These are phyloP conservation scores for Candida montana DNA, from an alignment of 805 yeast species.

Conservation along the genomic window DNA sequence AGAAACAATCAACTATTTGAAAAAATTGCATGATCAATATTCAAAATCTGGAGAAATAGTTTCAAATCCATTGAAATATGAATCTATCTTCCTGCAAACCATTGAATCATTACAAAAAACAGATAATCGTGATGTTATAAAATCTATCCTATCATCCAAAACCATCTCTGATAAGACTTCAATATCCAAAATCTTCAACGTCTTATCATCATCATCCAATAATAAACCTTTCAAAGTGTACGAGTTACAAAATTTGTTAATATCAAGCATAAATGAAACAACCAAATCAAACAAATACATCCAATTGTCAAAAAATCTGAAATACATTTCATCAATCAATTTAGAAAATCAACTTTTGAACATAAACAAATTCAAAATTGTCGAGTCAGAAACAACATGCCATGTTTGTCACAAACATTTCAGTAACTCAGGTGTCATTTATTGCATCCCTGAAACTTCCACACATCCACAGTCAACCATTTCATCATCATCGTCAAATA, in stretches of 20 bases:
- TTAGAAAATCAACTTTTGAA: neutral
- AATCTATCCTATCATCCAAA: neutral
- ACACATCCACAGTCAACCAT: too few relatives aligned
- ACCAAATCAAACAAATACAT: neutral
- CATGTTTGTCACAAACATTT: constrained; percentile 51
- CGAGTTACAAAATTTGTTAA: constrained; percentile 17
- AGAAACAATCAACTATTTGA: constrained; percentile 59
- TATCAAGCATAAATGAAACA: constrained; percentile 1
- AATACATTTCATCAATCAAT: neutral
- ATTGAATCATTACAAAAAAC: constrained; percentile 9
- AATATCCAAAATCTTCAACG: constrained; percentile 8
- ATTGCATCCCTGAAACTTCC: constrained; percentile 35
- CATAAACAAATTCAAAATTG: neutral
- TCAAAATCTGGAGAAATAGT: constrained; percentile 18
- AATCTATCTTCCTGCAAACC: neutral
- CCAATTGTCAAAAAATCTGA: constrained; percentile 4
- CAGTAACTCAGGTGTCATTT: constrained; percentile 47
- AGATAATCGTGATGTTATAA: constrained; percentile 30
- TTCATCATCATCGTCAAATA: constrained; percentile 1
- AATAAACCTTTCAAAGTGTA: constrained; percentile 10
- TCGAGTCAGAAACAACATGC: constrained; percentile 33
- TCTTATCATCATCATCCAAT: neutral
- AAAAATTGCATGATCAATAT: constrained; percentile 33
- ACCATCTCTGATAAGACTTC: constrained; percentile 1
- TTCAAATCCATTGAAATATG: neutral